Evolutionary conservation across 306 rosid species (phyloP), one percentile per base, ranked within the genome.

Genomic region (Pyrus communis): DNA sequence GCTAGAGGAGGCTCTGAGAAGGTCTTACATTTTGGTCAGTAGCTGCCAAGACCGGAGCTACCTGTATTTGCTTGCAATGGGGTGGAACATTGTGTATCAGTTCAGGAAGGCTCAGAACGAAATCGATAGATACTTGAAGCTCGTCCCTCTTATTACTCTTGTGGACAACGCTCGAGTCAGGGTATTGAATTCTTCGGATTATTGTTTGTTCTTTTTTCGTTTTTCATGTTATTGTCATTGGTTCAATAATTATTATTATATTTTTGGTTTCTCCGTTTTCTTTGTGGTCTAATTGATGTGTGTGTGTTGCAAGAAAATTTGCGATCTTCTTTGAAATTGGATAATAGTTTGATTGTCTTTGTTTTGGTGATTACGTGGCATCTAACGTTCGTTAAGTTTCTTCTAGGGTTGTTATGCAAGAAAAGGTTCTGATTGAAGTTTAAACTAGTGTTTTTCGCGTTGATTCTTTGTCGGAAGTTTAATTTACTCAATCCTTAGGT

Each of bases 91-190:
- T 66, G 98, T 96, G 67, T 96, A 96, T 72, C 99, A 96, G 70
- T 96, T 96, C 87, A 81, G 99, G 70, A 89, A 89, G 89, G 99
- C 98, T 18, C 99, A 96, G 89, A 91, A 89, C 72, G 99, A 96
- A 79, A 96, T 96, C 59, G 99, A 96, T 63, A 80, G 97, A 83
- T 96, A 92, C 79, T 77, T 96, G 45, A 85, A 86, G 21, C 97
- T 96, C 19, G 98, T 96, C 51, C 99, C 97, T 66, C 89, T 96
- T 68, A 96, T 96, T 81, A 89, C 99, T 38, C 98, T 96, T 1
- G 99, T 96, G 31, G 98, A 96, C 71, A 92, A 96, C 84, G 85
- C 96, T 80, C 90, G 98, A 82, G 97, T 94, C 93, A 91, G 97
- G 97, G 97, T 90, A 90, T 83, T 15, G 63, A 51, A 4, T 69